Conservation (phyloP, 73 alveolate species). For the Halteria grandinella region DNA sequence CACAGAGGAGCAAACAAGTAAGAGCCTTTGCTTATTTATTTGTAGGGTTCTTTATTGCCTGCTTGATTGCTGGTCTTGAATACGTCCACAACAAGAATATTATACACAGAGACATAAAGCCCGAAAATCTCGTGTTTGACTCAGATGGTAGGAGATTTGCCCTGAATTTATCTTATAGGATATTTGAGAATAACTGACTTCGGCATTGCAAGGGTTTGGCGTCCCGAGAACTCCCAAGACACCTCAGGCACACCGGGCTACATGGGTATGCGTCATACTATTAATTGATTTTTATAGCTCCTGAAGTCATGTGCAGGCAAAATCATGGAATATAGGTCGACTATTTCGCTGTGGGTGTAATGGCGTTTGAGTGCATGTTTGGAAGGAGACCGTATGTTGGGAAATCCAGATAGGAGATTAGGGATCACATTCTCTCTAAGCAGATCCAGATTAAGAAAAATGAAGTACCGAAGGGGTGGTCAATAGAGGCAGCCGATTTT, state of each 20-base stretch:
- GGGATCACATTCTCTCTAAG: slow-evolving; percentile 76
- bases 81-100: slow-evolving; percentile 69
- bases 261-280: slow-evolving; percentile 4
- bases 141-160: slow-evolving; percentile 50
- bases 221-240: slow-evolving; percentile 61
- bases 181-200: slow-evolving; percentile 77
- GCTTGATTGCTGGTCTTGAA: slow-evolving; percentile 68
- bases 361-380: slow-evolving; percentile 77
- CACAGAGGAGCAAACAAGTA: slow-evolving; percentile 25
- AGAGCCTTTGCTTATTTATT: no score
- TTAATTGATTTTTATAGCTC: slow-evolving; percentile 45
- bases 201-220: slow-evolving; percentile 75
- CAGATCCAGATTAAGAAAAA: slow-evolving; percentile 60
- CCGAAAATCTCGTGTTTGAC: slow-evolving; percentile 85
- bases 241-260: slow-evolving; percentile 76
- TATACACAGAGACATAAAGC: slow-evolving; percentile 85
- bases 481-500: slow-evolving; percentile 78
- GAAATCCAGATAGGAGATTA: slow-evolving; percentile 67
- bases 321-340: slow-evolving; percentile 76
- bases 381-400: slow-evolving; percentile 85
- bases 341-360: slow-evolving; percentile 86
- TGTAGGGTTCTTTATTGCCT: slow-evolving; percentile 77
- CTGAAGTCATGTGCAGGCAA: slow-evolving; percentile 86
- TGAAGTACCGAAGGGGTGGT: slow-evolving; percentile 80
- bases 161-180: slow-evolving; percentile 60